Percentiles rank a stretch among this genome's conserved stretches.
These are phyloP conservation scores for Betula pendula DNA, from an alignment of 306 rosid species.

Conservation along the genomic window DNA sequence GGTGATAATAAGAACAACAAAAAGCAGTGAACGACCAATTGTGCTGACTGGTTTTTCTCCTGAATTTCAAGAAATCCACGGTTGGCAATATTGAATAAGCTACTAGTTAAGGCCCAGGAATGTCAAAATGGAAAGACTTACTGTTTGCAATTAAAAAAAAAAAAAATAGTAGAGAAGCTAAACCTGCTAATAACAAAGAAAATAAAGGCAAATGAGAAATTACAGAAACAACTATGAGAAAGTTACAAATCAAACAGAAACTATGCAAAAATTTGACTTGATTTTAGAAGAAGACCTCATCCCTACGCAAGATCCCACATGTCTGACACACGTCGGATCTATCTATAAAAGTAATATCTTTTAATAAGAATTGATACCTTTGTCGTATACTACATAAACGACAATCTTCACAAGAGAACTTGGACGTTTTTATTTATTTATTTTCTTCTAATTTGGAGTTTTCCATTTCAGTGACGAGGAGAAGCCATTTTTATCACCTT, in stretches of 20 bases:
- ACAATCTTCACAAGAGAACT: too few species aligned
- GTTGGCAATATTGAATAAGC: conserved; percentile 2
- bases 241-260: not conserved
- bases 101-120: not conserved
- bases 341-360: too few species aligned
- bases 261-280: not conserved
- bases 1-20: conserved; percentile 47
- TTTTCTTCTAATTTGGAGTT: too few species aligned
- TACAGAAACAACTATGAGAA: not conserved
- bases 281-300: not conserved
- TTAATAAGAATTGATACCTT: too few species aligned
- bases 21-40: conserved; percentile 49
- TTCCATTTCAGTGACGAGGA: too few species aligned
- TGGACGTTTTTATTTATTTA: too few species aligned
- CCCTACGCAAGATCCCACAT: too few species aligned
- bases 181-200: conserved; percentile 44
- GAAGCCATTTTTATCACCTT: too few species aligned
- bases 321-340: too few species aligned
- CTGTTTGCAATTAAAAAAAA: conserved; percentile 44
- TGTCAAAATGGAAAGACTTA: conserved; percentile 37
- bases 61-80: conserved; percentile 18
- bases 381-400: too few species aligned
- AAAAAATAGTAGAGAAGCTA: conserved; percentile 50
- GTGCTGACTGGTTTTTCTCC: conserved; percentile 51
- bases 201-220: not conserved